Conservation (phyloP, 2,329 filamentous ascomycete genomes). For the Albophoma yamanashiensis region DNA sequence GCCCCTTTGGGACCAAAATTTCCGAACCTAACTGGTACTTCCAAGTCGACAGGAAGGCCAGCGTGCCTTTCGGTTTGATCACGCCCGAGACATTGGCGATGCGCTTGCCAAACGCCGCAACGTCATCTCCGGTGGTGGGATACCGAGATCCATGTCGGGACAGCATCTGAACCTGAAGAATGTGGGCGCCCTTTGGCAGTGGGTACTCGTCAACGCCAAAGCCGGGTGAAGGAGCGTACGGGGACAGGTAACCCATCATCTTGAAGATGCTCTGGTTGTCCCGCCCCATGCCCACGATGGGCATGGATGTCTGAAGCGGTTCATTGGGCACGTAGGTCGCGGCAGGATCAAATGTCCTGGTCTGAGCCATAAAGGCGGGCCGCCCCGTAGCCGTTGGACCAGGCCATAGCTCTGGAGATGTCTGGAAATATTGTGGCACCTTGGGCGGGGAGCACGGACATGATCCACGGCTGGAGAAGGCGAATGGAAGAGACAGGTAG, state of each 20-base stretch:
- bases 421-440: conserved; percentile 55
- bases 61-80: conserved; percentile 43
- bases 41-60: conserved; percentile 62
- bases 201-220: conserved; percentile 67
- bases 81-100: conserved; percentile 42
- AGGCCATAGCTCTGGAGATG: conserved; percentile 45
- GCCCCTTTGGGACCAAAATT: conserved; percentile 61
- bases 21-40: conserved; percentile 58
- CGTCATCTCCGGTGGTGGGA: conserved; percentile 50
- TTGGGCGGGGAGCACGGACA: conserved; percentile 23
- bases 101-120: conserved; percentile 43
- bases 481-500: conserved; percentile 22
- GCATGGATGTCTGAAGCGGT: conserved; percentile 60
- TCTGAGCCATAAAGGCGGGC: conserved; percentile 62
- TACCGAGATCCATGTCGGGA: conserved; percentile 66
- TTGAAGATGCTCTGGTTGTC: conserved; percentile 58
- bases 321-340: conserved; percentile 56
- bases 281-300: conserved; percentile 47
- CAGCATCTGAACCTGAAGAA: conserved; percentile 61
- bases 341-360: conserved; percentile 54
- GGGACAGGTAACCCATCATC: conserved; percentile 55
- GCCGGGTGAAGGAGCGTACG: conserved; percentile 60
- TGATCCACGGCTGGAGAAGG: conserved; percentile 12
- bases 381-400: conserved; percentile 62
- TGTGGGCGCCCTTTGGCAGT: conserved; percentile 54